phyloP scores from a whole-genome alignment of 1,284 basidiomycete genomes.

The Papiliotrema terrestris region DNA sequence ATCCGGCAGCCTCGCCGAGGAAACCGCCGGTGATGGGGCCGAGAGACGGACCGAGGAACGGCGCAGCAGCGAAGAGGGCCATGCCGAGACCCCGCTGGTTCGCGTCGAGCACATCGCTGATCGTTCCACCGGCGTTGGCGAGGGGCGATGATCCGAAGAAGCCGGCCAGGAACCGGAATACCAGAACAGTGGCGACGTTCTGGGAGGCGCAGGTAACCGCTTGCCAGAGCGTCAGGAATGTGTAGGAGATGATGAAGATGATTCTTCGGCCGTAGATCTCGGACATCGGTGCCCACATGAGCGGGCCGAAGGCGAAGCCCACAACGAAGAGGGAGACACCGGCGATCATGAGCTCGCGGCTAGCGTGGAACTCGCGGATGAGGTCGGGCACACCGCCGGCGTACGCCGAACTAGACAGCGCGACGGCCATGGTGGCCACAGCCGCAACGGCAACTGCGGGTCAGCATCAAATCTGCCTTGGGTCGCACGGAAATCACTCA shows the following conservation, averaged over 20 bases:
- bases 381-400: slow-evolving; percentile 27
- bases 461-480: slow-evolving; percentile 19
- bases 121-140: slow-evolving; percentile 45
- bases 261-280: slow-evolving; percentile 58
- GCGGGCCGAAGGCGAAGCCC: slow-evolving; percentile 41
- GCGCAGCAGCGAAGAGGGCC: slow-evolving; percentile 60
- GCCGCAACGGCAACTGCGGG: slow-evolving; percentile 35
- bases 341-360: slow-evolving; percentile 26
- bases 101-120: slow-evolving; percentile 42
- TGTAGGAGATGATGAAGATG: slow-evolving; percentile 60
- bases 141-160: slow-evolving; percentile 46
- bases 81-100: slow-evolving; percentile 42
- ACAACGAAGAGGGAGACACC: slow-evolving; percentile 40
- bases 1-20: slow-evolving; percentile 38
- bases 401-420: slow-evolving; percentile 34
- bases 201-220: slow-evolving; percentile 29
- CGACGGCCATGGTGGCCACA: slow-evolving; percentile 34
- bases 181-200: slow-evolving; percentile 30
- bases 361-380: slow-evolving; percentile 24
- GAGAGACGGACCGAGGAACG: slow-evolving; percentile 64
- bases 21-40: slow-evolving; percentile 42
- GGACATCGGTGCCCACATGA: slow-evolving; percentile 50
- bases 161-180: slow-evolving; percentile 43
- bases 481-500: slow-evolving; percentile 4
- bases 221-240: slow-evolving; percentile 38